A percentile compares a stretch with the other conserved stretches of the same genome.
These are phyloP conservation scores for Pythium insidiosum DNA, from an alignment of 352 stramenopile species.

Conservation along the genomic window DNA sequence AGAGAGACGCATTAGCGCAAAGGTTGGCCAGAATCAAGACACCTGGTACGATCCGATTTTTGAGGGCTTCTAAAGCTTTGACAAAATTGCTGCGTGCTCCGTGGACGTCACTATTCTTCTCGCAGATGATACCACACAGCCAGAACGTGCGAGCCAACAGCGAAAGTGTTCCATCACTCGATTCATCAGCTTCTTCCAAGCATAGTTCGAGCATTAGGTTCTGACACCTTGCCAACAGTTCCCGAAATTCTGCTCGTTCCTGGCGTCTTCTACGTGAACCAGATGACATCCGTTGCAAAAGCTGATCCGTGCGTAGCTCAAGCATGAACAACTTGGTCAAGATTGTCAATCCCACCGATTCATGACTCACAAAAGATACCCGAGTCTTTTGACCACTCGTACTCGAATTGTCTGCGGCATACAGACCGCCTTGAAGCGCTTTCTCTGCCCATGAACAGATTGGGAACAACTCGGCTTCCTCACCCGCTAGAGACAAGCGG, in stretches of 20 bases:
- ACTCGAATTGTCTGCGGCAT: too few relatives aligned
- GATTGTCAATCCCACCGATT: constrained; percentile 17
- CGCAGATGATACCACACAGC: constrained; percentile 41
- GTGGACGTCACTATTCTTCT: constrained; percentile 28
- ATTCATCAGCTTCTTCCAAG: not conserved
- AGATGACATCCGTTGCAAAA: constrained; percentile 21
- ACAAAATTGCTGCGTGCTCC: constrained; percentile 44
- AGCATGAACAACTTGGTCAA: constrained; percentile 42
- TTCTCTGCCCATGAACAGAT: constrained; percentile 58
- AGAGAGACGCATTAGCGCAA: constrained; percentile 26
- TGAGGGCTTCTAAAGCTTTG: constrained; percentile 14
- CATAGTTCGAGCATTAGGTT: constrained; percentile 10
- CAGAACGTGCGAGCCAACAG: constrained; percentile 41
- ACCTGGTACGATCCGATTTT: not conserved
- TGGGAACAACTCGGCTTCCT: constrained; percentile 25
- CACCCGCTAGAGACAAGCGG: constrained; percentile 15
- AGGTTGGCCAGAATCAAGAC: constrained; percentile 37
- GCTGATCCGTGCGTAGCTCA: constrained; percentile 44
- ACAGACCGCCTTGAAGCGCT: constrained; percentile 20
- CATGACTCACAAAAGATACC: not conserved
- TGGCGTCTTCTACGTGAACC: too few relatives aligned
- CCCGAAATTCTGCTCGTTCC: too few relatives aligned
- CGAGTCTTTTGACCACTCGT: not conserved
- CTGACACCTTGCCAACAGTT: constrained; percentile 14
- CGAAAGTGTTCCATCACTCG: not conserved